Conservation (phyloP, 2,329 filamentous ascomycete genomes). For the Malbranchea cinnamomea region DNA sequence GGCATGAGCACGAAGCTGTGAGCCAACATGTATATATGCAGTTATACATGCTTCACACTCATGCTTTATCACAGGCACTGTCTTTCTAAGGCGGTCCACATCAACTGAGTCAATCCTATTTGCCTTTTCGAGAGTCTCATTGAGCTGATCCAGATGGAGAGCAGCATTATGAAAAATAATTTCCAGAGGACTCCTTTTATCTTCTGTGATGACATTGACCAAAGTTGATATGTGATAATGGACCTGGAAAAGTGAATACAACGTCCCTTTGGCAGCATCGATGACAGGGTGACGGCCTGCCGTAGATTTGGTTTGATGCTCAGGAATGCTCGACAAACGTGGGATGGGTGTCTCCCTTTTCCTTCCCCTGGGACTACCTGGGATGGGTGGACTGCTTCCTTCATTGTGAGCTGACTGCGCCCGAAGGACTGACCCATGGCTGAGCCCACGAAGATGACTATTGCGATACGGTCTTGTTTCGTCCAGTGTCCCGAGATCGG, state of each 20-base stretch:
- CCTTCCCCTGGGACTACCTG: slow-evolving; percentile 29
- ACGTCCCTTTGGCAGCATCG: slow-evolving; percentile 40
- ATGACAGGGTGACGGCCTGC: slow-evolving; percentile 35
- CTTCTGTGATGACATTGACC: slow-evolving; percentile 33
- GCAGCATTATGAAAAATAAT: slow-evolving; percentile 42
- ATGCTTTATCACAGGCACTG: slow-evolving; percentile 28
- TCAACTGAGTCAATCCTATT: slow-evolving; percentile 36
- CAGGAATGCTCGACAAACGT: slow-evolving; percentile 42
- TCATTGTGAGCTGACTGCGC: slow-evolving; percentile 19
- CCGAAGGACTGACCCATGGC: slow-evolving; percentile 39
- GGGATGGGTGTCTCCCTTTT: slow-evolving; percentile 32
- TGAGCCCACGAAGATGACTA: slow-evolving; percentile 42
- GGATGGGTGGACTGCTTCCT: slow-evolving; percentile 28
- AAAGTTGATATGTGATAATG: slow-evolving; percentile 33
- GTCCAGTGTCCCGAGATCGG: slow-evolving; percentile 38
- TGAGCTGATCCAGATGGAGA: slow-evolving; percentile 41
- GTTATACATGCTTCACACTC: slow-evolving; percentile 36
- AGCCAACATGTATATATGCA: slow-evolving; percentile 34
- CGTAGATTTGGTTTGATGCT: slow-evolving; percentile 37
- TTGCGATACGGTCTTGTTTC: slow-evolving; percentile 37
- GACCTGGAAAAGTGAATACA: slow-evolving; percentile 40
- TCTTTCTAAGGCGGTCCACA: slow-evolving; percentile 28
- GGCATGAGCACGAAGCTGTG: slow-evolving; percentile 33
- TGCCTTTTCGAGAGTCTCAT: slow-evolving; percentile 37
- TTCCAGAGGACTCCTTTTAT: slow-evolving; percentile 37